These are phyloP conservation scores for Pinus albicaulis DNA, from an alignment of 75 land plant genomes.

Conservation along the genomic window DNA sequence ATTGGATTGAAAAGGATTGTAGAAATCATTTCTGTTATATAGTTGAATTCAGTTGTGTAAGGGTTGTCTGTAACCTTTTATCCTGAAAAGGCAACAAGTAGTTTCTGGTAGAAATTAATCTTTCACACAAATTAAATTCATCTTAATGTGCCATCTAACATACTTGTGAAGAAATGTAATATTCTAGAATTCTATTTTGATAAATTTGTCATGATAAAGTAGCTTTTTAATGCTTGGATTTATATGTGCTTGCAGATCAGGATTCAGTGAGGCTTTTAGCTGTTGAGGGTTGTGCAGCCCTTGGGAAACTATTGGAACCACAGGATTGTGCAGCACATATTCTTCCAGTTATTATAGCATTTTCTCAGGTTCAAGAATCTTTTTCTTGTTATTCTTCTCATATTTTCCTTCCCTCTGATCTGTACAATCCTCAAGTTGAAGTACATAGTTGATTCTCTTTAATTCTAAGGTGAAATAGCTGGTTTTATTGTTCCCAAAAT, in stretches of 20 bases:
- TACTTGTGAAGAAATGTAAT: no score
- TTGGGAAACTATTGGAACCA: conserved; percentile 62
- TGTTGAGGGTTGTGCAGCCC: conserved; percentile 66
- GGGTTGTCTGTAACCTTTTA: neutral
- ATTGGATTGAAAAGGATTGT: neutral
- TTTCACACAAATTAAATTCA: no score
- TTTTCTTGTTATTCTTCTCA: neutral
- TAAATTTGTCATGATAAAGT: no score
- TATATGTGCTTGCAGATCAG: conserved; percentile 38
- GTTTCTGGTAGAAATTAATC: neutral
- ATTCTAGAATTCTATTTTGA: no score
- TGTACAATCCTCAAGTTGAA: no score
- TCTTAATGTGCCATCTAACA: no score
- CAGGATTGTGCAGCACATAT: conserved; percentile 58
- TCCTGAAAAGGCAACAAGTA: neutral
- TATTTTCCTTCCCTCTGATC: neutral
- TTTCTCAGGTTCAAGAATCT: conserved; percentile 42
- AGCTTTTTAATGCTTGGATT: no score
- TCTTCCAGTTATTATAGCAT: conserved; percentile 59
- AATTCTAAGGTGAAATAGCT: no score
- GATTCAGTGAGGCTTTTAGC: conserved; percentile 64
- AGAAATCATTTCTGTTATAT: no score
- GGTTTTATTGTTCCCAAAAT: no score
- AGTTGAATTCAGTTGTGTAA: neutral
- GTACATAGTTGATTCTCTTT: no score